Evolutionary conservation across 2,329 filamentous ascomycete genomes (phyloP), one percentile per base, ranked within the genome.

Genomic region (Penicillium vulpinum): DNA sequence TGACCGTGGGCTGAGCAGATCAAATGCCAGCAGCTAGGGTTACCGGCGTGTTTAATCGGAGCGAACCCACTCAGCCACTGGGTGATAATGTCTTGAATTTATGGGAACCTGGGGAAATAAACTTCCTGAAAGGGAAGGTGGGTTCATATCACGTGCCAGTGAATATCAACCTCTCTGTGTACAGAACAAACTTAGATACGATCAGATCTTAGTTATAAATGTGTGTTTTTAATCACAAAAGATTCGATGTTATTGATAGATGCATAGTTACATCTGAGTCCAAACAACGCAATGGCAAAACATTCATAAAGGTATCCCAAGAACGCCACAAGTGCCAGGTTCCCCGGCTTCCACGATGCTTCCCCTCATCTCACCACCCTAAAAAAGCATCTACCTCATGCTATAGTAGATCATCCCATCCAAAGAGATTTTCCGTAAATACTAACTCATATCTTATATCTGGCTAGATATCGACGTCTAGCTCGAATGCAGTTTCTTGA

Each of bases 401-500:
- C 22, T 9, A 40, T 5, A 21, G 15, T 26, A 39, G 21, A 31
- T 21, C n/a, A 29, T 26, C 33, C 35, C 22, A 40, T 33, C 26
- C 35, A 33, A 41, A 21, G 13, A 40, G n/a, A 55, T 24, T 18
- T 21, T 36, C 9, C 21, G 29, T 36, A 29, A 51, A 46, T 46
- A 45, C 26, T 33, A 39, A 31, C 41, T 24, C 39, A 8, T 44
- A 10, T 40, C 21, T 18, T 18, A 45, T 41, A 18, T 40, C 24
- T 24, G 35, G 21, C 29, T n/a, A 44, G 53, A 54, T 38, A 24
- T 18, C 13, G 18, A 22, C 16, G 35, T 48, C 73, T 75, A 88
- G 64, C 77, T 81, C 45, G 82, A 80, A 71, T 88, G 91, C 73
- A 96, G 75, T 83, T 99, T 99, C 84, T 89, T 96, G 62, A 97